Conservation (phyloP, 2,329 filamentous ascomycete genomes). For the Byssochlamys sp. region DNA sequence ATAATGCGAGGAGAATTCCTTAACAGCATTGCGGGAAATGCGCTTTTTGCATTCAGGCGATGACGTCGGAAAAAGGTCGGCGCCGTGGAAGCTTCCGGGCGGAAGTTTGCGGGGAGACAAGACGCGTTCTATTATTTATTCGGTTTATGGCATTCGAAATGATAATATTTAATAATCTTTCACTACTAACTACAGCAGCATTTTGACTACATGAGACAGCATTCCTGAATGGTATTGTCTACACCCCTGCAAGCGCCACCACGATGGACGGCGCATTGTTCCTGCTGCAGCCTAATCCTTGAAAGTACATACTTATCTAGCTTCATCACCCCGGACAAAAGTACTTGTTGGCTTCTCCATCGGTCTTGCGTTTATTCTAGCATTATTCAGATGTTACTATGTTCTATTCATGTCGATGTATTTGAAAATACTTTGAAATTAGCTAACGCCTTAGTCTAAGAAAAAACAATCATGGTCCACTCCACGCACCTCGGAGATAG, state of each 20-base stretch:
- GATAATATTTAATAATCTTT: not conserved
- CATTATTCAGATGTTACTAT: not conserved
- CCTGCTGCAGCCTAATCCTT: not conserved
- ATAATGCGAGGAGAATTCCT: not conserved
- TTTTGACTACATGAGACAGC: not conserved
- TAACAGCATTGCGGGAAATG: not conserved
- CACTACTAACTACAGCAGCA: not conserved
- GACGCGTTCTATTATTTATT: too few relatives aligned
- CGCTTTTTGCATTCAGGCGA: not conserved
- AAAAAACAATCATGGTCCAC: not conserved
- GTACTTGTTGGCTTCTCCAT: not conserved
- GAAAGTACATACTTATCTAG: not conserved
- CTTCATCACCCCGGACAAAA: not conserved
- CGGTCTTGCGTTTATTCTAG: not conserved
- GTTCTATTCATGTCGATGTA: not conserved
- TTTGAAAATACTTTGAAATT: not conserved
- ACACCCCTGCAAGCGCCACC: not conserved
- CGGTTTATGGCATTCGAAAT: too few relatives aligned
- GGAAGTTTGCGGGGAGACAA: not conserved
- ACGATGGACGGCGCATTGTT: not conserved
- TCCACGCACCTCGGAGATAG: constrained; percentile 1
- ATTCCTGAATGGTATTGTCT: not conserved
- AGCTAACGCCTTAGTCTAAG: not conserved
- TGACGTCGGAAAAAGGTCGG: not conserved
- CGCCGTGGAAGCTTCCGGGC: not conserved